Evolutionary conservation across 176 grass and related monocot species (phyloP).

Genomic region (Chrysopogon serrulatus): DNA sequence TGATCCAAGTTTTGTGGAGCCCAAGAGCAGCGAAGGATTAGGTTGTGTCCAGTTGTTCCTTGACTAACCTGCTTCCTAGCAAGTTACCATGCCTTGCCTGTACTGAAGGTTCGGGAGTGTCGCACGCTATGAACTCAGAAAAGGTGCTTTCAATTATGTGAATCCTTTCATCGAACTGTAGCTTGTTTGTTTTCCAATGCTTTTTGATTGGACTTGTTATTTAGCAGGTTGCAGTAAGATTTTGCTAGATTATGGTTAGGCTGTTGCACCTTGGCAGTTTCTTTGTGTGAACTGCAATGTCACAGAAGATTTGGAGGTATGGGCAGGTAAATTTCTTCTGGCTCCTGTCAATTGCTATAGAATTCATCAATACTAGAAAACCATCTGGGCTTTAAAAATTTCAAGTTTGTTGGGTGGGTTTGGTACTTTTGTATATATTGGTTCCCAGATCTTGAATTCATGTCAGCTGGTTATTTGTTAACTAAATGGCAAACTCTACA

Average conservation of each 20-base stretch:
- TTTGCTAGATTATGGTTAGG: neutral
- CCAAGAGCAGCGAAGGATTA: neutral
- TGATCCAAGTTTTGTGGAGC: conserved; percentile 2
- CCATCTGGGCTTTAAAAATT: neutral
- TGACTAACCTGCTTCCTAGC: neutral
- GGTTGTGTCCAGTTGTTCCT: conserved; percentile 4
- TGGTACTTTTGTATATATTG: neutral
- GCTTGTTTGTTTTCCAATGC: neutral
- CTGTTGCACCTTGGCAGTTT: neutral
- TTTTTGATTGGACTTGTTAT: neutral
- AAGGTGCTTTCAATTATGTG: neutral
- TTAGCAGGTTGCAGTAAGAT: neutral
- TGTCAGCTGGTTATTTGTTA: neutral
- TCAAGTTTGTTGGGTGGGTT: neutral
- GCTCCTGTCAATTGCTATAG: neutral
- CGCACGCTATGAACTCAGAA: neutral
- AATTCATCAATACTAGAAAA: neutral
- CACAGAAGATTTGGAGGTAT: neutral
- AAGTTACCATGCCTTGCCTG: neutral
- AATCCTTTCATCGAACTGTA: neutral
- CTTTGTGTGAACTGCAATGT: neutral
- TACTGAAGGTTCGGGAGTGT: neutral
- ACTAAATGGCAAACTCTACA: neutral
- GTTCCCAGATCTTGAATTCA: neutral
- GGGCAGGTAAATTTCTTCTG: neutral